A percentile compares a stretch with the other conserved stretches of the same genome.
Evolutionary conservation across 1,139 yeast species (phyloP).

Genomic region (Geotrichum phurueaensis): DNA sequence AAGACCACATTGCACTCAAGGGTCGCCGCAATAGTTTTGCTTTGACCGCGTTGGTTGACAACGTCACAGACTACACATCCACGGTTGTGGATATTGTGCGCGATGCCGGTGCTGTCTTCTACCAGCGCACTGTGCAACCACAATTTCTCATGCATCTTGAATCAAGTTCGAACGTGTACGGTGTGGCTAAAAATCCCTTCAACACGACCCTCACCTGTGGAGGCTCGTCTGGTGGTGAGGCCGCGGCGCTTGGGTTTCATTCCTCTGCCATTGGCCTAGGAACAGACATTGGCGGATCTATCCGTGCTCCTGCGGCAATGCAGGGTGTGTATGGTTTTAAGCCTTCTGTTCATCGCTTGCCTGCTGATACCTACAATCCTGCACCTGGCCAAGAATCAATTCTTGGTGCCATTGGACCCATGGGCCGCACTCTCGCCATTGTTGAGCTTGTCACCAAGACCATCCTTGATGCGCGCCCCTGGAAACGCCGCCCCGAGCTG

Average conservation of each 20-base stretch:
- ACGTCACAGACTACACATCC: conserved; percentile 30
- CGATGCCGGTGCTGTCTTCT: conserved; percentile 49
- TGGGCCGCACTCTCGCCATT: conserved; percentile 48
- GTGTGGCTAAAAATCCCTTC: conserved; percentile 45
- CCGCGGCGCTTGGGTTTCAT: conserved; percentile 47
- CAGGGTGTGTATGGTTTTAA: conserved; percentile 51
- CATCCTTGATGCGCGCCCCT: conserved; percentile 49
- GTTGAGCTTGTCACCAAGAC: conserved; percentile 50
- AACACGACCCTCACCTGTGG: conserved; percentile 46
- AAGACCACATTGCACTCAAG: conserved; percentile 45
- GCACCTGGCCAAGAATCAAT: conserved; percentile 44
- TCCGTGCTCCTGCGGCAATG: conserved; percentile 52
- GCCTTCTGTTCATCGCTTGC: conserved; percentile 46
- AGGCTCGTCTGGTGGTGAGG: conserved; percentile 63
- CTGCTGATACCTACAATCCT: conserved; percentile 42
- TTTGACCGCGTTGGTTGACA: conserved; percentile 34
- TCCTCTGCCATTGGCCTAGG: conserved; percentile 52
- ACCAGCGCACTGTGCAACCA: conserved; percentile 55
- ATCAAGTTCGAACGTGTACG: conserved; percentile 43
- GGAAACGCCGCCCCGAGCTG: conserved; percentile 48
- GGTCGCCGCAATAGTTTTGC: conserved; percentile 43
- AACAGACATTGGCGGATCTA: conserved; percentile 61
- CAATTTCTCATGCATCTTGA: conserved; percentile 52
- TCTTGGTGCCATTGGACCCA: conserved; percentile 44
- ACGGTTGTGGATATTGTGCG: conserved; percentile 40